Evolutionary conservation across 2,329 filamentous ascomycete genomes (phyloP).

Genomic region (Penicillium sp.): DNA sequence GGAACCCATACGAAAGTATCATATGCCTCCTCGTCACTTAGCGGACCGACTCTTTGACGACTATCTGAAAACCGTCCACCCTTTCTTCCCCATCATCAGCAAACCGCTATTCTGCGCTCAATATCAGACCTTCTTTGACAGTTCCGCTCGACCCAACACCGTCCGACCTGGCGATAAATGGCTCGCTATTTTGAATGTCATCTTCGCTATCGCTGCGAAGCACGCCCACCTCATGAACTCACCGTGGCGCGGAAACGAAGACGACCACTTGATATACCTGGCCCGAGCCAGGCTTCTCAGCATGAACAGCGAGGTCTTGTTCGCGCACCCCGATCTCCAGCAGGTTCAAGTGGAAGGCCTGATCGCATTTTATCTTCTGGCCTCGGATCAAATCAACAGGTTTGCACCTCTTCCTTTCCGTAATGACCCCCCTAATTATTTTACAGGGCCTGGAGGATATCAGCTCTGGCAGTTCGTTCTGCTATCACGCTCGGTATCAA

Average conservation of each 20-base stretch:
- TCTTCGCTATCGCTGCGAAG: conserved; percentile 39
- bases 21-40: conserved; percentile 35
- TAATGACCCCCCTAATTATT: background rate
- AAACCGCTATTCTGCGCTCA: conserved; percentile 34
- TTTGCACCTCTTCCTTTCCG: conserved; percentile 13
- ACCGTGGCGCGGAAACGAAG: conserved; percentile 27
- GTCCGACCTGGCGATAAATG: conserved; percentile 32
- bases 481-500: conserved; percentile 39
- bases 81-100: conserved; percentile 39
- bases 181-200: conserved; percentile 40
- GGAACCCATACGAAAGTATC: conserved; percentile 40
- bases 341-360: conserved; percentile 39
- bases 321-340: conserved; percentile 35
- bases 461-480: conserved; percentile 36
- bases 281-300: conserved; percentile 34
- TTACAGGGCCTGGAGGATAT: conserved; percentile 37
- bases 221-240: conserved; percentile 31
- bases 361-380: conserved; percentile 34
- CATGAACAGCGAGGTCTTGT: conserved; percentile 29
- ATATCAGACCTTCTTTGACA: conserved; percentile 29
- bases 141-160: conserved; percentile 8
- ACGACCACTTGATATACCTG: conserved; percentile 35
- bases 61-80: conserved; percentile 36
- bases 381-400: conserved; percentile 38
- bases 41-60: conserved; percentile 36